phyloP scores from a whole-genome alignment of 345 rosid genomes.

The Dovyalis caffra region DNA sequence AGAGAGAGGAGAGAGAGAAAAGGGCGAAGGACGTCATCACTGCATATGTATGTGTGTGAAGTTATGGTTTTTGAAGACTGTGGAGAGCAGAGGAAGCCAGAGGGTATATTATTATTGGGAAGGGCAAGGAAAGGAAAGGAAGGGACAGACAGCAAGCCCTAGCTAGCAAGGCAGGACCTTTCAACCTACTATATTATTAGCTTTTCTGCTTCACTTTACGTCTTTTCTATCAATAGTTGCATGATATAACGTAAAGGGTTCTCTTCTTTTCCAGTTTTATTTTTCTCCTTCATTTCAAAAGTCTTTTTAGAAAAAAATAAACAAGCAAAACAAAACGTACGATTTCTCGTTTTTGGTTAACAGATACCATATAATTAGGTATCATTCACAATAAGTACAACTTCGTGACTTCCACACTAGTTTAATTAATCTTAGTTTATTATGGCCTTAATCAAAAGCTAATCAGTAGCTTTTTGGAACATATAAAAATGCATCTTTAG shows the following conservation, averaged over 20 bases:
- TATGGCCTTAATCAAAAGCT: too few species aligned
- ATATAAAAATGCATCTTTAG: too few species aligned
- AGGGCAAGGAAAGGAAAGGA: background rate
- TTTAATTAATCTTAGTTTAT: too few species aligned
- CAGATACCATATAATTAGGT: too few species aligned
- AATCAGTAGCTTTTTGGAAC: too few species aligned
- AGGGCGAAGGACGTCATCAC: background rate
- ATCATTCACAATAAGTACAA: too few species aligned
- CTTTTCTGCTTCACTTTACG: conserved; percentile 20
- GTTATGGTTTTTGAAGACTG: background rate
- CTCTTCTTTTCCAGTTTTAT: background rate
- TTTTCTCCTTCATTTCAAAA: background rate
- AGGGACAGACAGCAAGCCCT: conserved; percentile 1
- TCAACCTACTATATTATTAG: background rate
- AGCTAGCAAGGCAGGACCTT: background rate
- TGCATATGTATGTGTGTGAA: background rate
- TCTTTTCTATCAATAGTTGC: conserved; percentile 19
- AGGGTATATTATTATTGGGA: background rate
- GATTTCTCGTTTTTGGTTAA: too few species aligned
- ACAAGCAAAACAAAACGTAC: too few species aligned
- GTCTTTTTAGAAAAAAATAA: background rate
- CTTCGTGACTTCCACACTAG: too few species aligned
- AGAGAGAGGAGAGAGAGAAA: background rate
- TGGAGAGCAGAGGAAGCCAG: background rate
- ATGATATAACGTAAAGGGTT: conserved; percentile 23